Conservation (phyloP, 129 eudicot genomes). For the Centaurea solstitialis region DNA sequence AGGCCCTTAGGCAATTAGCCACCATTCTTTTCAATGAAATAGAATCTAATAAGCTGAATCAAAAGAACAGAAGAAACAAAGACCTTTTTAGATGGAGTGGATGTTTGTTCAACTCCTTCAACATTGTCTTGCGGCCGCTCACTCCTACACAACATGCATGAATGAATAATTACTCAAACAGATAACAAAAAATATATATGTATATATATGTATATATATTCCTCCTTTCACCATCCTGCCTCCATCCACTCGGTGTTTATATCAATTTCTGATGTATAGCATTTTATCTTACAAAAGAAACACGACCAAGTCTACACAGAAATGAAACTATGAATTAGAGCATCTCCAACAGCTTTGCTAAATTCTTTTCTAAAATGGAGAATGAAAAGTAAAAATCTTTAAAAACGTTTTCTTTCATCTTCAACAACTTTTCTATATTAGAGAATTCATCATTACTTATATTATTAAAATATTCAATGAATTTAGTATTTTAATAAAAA, state of each 20-base stretch:
- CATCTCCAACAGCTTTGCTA: no score
- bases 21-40: no score
- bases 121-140: slow-evolving; percentile 41
- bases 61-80: neutral
- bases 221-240: neutral
- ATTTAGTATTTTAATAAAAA: no score
- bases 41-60: slow-evolving; percentile 9
- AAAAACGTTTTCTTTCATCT: no score
- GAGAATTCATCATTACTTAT: no score
- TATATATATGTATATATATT: no score
- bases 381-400: no score
- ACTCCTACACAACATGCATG: slow-evolving; percentile 20
- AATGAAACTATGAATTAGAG: neutral
- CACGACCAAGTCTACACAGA: neutral
- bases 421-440: no score
- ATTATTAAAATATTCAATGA: no score
- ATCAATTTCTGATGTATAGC: neutral
- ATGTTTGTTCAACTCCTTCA: slow-evolving; percentile 25
- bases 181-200: neutral
- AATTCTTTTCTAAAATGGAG: no score
- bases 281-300: neutral
- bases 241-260: neutral
- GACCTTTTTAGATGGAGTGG: slow-evolving; percentile 60
- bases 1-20: no score
- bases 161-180: neutral